Conservation (phyloP, 2,329 filamentous ascomycete species). For the Arthrinium puccinioides region DNA sequence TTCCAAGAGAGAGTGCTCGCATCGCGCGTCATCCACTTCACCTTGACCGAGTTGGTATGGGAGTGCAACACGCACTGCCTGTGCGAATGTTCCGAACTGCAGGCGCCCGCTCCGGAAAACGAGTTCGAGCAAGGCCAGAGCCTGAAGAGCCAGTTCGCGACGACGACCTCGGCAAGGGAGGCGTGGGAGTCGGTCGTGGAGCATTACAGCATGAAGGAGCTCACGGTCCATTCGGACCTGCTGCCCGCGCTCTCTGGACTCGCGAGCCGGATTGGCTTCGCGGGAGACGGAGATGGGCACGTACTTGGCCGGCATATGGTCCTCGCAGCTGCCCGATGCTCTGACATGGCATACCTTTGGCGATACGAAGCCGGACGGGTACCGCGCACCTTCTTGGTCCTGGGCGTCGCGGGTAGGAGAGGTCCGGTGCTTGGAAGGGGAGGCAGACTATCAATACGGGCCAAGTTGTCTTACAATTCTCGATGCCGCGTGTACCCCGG, state of each 20-base stretch:
- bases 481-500: neutral
- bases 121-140: neutral
- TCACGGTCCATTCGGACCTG: neutral
- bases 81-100: conserved; percentile 3
- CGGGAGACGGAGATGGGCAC: neutral
- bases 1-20: conserved; percentile 9
- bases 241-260: neutral
- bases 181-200: neutral
- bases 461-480: neutral
- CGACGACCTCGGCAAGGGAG: neutral
- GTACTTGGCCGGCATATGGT: neutral
- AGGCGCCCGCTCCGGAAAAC: neutral
- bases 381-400: neutral
- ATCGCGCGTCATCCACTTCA: conserved; percentile 7
- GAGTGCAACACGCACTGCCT: conserved; percentile 4
- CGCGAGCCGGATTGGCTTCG: neutral
- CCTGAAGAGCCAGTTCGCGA: neutral
- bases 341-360: neutral
- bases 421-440: neutral
- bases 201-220: neutral
- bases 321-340: neutral
- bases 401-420: neutral
- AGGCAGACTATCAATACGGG: neutral
- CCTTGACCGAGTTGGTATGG: conserved; percentile 5
- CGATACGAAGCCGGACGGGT: neutral